Evolutionary conservation across 2,329 filamentous ascomycete species (phyloP).

Genomic region (Fusarium citri): DNA sequence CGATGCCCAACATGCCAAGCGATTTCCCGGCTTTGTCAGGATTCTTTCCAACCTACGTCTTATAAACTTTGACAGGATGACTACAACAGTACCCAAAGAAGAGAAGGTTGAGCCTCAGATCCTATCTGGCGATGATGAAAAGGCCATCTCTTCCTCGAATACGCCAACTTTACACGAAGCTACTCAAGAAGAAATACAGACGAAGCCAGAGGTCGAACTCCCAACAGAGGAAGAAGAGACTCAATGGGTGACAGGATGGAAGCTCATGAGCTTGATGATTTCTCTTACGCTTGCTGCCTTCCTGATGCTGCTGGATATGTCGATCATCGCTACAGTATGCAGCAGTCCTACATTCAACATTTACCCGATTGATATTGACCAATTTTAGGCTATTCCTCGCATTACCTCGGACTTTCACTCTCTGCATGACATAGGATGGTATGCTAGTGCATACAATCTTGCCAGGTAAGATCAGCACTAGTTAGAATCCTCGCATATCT

Average conservation of each 20-base stretch:
- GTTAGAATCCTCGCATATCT: constrained; percentile 35
- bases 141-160: constrained; percentile 19
- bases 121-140: constrained; percentile 5
- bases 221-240: constrained; percentile 22
- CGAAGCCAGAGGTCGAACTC: constrained; percentile 10
- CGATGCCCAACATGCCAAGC: constrained; percentile 10
- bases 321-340: constrained; percentile 63
- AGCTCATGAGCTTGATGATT: constrained; percentile 51
- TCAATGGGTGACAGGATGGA: constrained; percentile 45
- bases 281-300: constrained; percentile 58
- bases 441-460: constrained; percentile 62
- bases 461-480: constrained; percentile 50
- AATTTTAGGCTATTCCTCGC: constrained; percentile 56
- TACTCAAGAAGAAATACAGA: constrained; percentile 6
- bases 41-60: neutral
- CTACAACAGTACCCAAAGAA: neutral
- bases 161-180: constrained; percentile 37
- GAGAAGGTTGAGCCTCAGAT: neutral
- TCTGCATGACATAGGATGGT: constrained; percentile 67
- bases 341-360: neutral
- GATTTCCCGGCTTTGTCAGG: neutral
- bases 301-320: constrained; percentile 62
- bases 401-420: constrained; percentile 64
- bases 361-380: constrained; percentile 1
- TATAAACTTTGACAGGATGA: constrained; percentile 7